Percentiles rank a stretch among this genome's conserved stretches.
These are phyloP conservation scores for Pogostemon cablin DNA, from an alignment of 257 asterid genomes.

Conservation along the genomic window DNA sequence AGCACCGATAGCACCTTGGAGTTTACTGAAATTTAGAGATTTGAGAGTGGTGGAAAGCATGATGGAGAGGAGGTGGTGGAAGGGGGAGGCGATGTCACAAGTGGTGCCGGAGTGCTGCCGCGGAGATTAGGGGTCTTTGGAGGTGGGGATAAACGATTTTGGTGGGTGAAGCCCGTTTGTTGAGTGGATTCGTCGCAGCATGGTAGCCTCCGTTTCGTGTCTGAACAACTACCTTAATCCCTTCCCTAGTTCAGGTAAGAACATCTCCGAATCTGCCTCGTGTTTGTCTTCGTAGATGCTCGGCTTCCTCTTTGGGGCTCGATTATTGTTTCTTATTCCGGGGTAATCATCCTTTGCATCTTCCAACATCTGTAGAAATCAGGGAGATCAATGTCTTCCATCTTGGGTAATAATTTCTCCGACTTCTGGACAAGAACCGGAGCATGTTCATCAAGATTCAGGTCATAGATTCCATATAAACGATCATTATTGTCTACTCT, in stretches of 20 bases:
- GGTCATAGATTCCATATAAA: conserved; percentile 66
- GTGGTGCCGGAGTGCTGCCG: too few species aligned
- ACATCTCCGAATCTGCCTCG: conserved; percentile 39
- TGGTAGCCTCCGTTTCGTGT: conserved; percentile 86
- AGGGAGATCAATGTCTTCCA: conserved; percentile 61
- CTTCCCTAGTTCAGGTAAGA: conserved; percentile 80
- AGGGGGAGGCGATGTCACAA: too few species aligned
- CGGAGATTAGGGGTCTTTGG: too few species aligned
- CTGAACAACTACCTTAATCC: conserved; percentile 87
- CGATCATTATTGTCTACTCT: conserved; percentile 11
- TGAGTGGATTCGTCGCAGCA: conserved; percentile 77
- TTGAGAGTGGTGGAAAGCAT: too few species aligned
- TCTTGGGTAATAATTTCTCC: conserved; percentile 37
- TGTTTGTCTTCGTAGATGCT: conserved; percentile 8
- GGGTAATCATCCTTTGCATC: conserved; percentile 40
- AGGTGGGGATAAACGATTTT: too few species aligned
- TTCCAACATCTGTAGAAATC: conserved; percentile 87
- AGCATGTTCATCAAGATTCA: conserved; percentile 79
- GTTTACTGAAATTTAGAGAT: too few species aligned
- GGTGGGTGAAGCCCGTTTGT: neutral
- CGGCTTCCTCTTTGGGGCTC: conserved; percentile 13
- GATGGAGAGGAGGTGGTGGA: too few species aligned
- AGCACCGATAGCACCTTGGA: too few species aligned
- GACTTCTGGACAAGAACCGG: conserved; percentile 14
- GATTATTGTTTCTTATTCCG: conserved; percentile 17